phyloP scores from a whole-genome alignment of 2,329 filamentous ascomycete species.

The Colletotrichum sp. region DNA sequence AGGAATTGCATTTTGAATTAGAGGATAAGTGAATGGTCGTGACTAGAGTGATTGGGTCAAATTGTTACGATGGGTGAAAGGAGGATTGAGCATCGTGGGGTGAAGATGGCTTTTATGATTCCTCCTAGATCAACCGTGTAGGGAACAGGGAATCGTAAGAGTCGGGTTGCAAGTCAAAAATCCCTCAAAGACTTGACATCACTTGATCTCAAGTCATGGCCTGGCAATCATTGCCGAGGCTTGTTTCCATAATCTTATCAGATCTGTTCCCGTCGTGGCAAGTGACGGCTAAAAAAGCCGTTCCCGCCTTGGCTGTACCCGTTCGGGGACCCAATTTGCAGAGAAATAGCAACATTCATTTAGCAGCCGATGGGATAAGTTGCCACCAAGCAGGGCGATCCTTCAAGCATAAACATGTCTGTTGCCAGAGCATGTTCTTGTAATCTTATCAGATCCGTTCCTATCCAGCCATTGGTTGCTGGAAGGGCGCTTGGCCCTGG shows the following conservation, averaged over 20 bases:
- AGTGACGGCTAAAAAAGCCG: background rate
- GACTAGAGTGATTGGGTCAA: background rate
- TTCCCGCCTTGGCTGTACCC: background rate
- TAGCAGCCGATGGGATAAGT: background rate
- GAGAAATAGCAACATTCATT: background rate
- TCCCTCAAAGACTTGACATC: background rate
- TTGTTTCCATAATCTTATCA: background rate
- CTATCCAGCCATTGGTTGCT: background rate
- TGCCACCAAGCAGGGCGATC: background rate
- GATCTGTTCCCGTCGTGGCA: background rate
- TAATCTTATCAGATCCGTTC: background rate
- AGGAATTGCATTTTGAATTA: background rate
- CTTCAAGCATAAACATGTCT: background rate
- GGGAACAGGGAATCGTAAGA: too few relatives aligned
- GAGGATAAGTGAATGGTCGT: background rate
- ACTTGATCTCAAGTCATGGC: background rate
- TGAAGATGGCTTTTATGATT: background rate
- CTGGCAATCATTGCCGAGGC: background rate
- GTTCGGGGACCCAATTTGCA: background rate
- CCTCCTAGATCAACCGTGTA: too few relatives aligned
- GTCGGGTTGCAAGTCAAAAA: background rate
- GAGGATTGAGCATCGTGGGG: background rate
- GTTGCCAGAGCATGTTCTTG: background rate
- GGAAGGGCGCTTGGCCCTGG: background rate
- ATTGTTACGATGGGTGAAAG: background rate